Evolutionary conservation across 2,329 filamentous ascomycete genomes (phyloP).

Genomic region (Piedraia hortae): DNA sequence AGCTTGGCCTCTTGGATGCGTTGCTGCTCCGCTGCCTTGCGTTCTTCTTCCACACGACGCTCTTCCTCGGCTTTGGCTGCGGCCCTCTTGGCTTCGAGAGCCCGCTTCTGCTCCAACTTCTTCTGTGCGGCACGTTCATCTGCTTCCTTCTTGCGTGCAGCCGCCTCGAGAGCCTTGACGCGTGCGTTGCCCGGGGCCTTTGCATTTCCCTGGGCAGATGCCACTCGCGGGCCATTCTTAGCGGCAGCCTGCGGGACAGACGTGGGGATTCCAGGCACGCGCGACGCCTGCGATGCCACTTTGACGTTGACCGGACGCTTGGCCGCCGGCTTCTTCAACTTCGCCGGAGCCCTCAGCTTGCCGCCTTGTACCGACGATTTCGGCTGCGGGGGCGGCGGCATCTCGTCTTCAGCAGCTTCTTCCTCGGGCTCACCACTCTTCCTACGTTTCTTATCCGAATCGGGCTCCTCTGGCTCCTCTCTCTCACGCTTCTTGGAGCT

Average conservation of each 20-base stretch:
- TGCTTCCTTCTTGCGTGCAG: constrained; percentile 57
- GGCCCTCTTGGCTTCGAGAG: constrained; percentile 50
- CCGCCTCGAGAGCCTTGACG: constrained; percentile 35
- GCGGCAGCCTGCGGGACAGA: too few species aligned
- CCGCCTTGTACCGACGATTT: constrained; percentile 18
- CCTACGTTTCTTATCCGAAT: constrained; percentile 13
- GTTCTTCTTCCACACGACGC: constrained; percentile 13
- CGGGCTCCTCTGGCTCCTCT: constrained; percentile 14
- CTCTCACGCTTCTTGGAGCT: constrained; percentile 32
- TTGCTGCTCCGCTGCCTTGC: constrained; percentile 15
- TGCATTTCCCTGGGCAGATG: constrained; percentile 27
- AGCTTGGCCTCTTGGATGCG: constrained; percentile 13
- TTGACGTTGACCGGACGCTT: constrained; percentile 24
- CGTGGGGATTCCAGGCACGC: too few species aligned
- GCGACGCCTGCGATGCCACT: too few species aligned
- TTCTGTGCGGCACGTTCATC: constrained; percentile 57
- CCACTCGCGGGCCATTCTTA: constrained; percentile 39
- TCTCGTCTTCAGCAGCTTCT: constrained; percentile 12
- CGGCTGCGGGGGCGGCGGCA: constrained; percentile 33
- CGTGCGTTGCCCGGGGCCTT: constrained; percentile 23
- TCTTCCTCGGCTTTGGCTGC: constrained; percentile 35
- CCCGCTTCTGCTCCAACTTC: constrained; percentile 56
- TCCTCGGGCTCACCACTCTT: constrained; percentile 9
- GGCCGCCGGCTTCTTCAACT: constrained; percentile 15
- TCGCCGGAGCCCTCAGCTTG: constrained; percentile 12